Evolutionary conservation across 106 monocot genomes (phyloP).

Genomic region (Allium fistulosum): DNA sequence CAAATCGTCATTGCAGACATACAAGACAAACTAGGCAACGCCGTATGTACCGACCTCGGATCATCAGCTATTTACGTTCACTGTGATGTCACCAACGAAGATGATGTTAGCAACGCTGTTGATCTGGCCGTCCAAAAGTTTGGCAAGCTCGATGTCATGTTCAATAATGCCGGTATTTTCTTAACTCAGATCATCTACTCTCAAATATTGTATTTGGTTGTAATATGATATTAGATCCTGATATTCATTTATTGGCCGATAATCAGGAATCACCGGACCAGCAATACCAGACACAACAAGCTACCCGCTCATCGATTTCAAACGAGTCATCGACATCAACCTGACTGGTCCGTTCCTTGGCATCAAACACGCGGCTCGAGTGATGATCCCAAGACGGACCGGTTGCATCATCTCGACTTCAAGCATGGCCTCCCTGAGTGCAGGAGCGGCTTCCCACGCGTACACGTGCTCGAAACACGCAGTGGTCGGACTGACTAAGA

Average conservation of each 20-base stretch:
- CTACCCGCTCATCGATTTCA: conserved; percentile 15
- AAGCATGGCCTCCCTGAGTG: too few relatives aligned
- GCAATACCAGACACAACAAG: background rate
- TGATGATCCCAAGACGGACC: conserved; percentile 25
- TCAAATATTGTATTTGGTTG: background rate
- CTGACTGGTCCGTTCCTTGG: conserved; percentile 21
- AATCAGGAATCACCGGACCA: background rate
- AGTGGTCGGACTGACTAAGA: too few relatives aligned
- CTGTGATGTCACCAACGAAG: conserved; percentile 39
- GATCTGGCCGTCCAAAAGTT: conserved; percentile 20
- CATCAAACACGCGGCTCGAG: conserved; percentile 33
- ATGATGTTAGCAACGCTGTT: conserved; percentile 22
- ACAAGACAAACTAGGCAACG: conserved; percentile 32
- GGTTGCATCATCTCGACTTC: conserved; percentile 19
- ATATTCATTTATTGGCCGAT: background rate
- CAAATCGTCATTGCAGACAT: conserved; percentile 43
- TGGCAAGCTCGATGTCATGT: conserved; percentile 38
- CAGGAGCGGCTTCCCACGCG: too few relatives aligned
- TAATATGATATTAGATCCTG: background rate
- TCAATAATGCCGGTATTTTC: conserved; percentile 29
- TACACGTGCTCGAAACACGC: too few relatives aligned
- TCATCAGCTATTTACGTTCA: conserved; percentile 18
- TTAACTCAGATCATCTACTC: background rate
- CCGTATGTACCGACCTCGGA: conserved; percentile 26
- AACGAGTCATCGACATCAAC: conserved; percentile 15